These are phyloP conservation scores for Arabidopsis thaliana DNA, from an alignment of 345 rosid genomes.

Conservation along the genomic window DNA sequence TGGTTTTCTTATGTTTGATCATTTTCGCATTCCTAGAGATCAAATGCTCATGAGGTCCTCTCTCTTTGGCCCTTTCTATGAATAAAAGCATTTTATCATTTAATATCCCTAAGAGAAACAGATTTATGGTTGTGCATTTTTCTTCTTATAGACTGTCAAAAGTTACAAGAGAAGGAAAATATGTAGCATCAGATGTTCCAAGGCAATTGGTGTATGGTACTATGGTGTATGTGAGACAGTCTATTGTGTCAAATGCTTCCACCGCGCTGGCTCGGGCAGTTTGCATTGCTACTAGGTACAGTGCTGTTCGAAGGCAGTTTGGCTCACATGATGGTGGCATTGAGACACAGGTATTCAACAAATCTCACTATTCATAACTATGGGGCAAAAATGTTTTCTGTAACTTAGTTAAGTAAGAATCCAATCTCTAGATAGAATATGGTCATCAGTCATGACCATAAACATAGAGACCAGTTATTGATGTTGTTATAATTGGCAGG, in stretches of 20 bases:
- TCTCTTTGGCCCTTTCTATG: slow-evolving; percentile 1
- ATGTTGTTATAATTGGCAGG: slow-evolving; percentile 52
- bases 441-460: slow-evolving; percentile 7
- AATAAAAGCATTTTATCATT: slow-evolving; percentile 5
- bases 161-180: slow-evolving; percentile 88
- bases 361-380: slow-evolving; percentile 6
- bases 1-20: slow-evolving; percentile 84
- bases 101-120: slow-evolving; percentile 16
- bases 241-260: slow-evolving; percentile 83
- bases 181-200: slow-evolving; percentile 72
- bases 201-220: slow-evolving; percentile 87
- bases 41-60: slow-evolving; percentile 88
- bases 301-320: slow-evolving; percentile 92
- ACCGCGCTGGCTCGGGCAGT: slow-evolving; percentile 78
- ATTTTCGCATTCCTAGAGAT: slow-evolving; percentile 80
- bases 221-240: slow-evolving; percentile 85
- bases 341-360: slow-evolving; percentile 72
- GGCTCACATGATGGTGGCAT: slow-evolving; percentile 71
- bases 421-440: neutral
- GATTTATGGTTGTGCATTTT: slow-evolving; percentile 26
- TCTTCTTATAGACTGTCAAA: slow-evolving; percentile 64
- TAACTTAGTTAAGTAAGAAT: neutral
- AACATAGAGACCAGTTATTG: neutral
- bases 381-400: neutral
- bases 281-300: slow-evolving; percentile 90